phyloP scores from a whole-genome alignment of 2,329 filamentous ascomycete species.

The Pseudogymnoascus sp. region DNA sequence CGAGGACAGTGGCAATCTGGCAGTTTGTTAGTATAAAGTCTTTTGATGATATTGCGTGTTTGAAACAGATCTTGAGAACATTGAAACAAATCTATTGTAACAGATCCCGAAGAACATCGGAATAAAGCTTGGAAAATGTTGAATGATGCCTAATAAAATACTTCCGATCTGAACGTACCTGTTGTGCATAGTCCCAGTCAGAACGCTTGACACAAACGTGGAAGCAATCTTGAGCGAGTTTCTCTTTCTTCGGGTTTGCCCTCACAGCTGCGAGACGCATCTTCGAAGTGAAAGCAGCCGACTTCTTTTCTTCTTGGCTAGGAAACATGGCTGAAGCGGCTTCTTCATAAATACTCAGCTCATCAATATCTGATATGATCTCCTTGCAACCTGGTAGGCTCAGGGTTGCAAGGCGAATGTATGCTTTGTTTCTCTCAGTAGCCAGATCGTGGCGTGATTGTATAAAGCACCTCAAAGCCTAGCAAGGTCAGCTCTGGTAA shows the following conservation, averaged over 20 bases:
- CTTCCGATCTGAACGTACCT: conserved; percentile 16
- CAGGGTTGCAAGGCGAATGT: conserved; percentile 23
- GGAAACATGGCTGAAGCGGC: conserved; percentile 20
- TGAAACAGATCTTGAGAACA: conserved; percentile 15
- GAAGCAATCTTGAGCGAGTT: conserved; percentile 22
- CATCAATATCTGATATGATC: conserved; percentile 21
- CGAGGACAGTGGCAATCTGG: conserved; percentile 25
- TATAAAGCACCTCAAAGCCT: conserved; percentile 28
- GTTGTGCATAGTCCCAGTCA: conserved; percentile 27
- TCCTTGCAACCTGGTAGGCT: conserved; percentile 15
- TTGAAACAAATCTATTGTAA: background rate
- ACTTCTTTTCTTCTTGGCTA: conserved; percentile 19
- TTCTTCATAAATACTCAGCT: conserved; percentile 25
- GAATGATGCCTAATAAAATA: background rate
- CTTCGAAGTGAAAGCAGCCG: conserved; percentile 22
- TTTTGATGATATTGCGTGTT: background rate
- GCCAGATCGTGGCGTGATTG: conserved; percentile 19
- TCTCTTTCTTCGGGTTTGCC: conserved; percentile 24
- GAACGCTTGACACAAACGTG: conserved; percentile 24
- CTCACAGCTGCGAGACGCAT: conserved; percentile 26
- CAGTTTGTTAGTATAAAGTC: background rate
- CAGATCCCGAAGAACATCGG: conserved; percentile 15
- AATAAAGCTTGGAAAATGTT: background rate
- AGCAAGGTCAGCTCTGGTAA: background rate
- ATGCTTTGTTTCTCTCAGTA: conserved; percentile 22